Evolutionary conservation across 2,329 filamentous ascomycete species (phyloP).

Genomic region (Gaeumannomyces sp.): DNA sequence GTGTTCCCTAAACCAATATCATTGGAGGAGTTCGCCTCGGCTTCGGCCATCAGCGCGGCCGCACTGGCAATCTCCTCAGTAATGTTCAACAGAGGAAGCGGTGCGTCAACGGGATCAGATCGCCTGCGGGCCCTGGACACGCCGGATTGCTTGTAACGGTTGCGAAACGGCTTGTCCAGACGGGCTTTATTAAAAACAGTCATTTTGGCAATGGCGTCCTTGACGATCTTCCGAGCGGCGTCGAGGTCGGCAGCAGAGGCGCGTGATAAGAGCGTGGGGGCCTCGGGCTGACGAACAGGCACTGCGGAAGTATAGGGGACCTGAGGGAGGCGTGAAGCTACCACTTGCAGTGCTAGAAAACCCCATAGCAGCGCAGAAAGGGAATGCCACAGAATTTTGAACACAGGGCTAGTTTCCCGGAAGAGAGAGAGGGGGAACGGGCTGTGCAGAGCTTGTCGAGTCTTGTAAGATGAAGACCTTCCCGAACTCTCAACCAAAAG

Average conservation of each 20-base stretch:
- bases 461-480: no score
- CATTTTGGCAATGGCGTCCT: background rate
- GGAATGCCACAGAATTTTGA: no score
- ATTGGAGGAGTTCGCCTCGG: background rate
- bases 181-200: conserved; percentile 15
- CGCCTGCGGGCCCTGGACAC: background rate
- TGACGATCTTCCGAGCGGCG: background rate
- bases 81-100: conserved; percentile 15
- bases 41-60: conserved; percentile 20
- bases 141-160: conserved; percentile 4
- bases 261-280: no score
- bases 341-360: no score
- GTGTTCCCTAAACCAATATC: conserved; percentile 8
- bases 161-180: conserved; percentile 11
- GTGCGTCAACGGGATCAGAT: background rate
- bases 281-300: no score
- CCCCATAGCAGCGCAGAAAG: no score
- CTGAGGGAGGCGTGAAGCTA: no score
- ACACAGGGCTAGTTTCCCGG: no score
- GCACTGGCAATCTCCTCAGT: conserved; percentile 20
- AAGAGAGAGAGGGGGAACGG: no score
- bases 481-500: no score
- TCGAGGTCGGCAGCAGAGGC: background rate
- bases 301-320: no score
- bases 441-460: no score